Base-by-base conservation (phyloP, 176 grass and related monocot genomes). In the Oryza longistaminata region DNA sequence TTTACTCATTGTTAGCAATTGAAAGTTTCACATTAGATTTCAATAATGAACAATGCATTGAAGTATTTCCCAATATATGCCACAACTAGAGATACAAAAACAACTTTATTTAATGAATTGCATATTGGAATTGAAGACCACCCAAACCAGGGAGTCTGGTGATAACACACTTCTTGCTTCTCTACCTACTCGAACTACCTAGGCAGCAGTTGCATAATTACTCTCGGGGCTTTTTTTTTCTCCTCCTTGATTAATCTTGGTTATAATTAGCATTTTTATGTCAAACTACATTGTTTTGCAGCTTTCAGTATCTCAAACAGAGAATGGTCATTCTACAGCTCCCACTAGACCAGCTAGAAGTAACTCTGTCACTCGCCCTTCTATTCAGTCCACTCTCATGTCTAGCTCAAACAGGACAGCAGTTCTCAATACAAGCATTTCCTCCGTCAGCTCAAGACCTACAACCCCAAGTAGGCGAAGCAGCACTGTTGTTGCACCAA, bases 221-320 rank as follows among this genome's bases (percentile, higher is more conserved):
- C 27, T 65, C 19, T 72, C n/a, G n/a, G 19, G 68, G 55, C 25
- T 37, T 16, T 22, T 77, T 77, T 16, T 21, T 86, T 60, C 65
- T 42, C 6, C 65, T 42, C 6, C 22, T 16, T 27, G 13, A 24
- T 5, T 27, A 55, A 52, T 11, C 25, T 33, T 12, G 11, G 37
- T 15, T 35, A 40, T 50, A 65, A 66, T 40, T 60, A 89, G 17
- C 17, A 42, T 19, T 81, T 80, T 11, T 43, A 45, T 39, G 14
- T 53, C 21, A 33, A 70, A 43, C 14, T 34, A 77, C 53, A 62
- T 78, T 80, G 34, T 62, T 64, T 83, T 87, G 82, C 90, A 99
- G 96, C 93, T 99, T 84, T 95, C 90, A 61, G 26, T 77, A 73
- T 90, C 91, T 67, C 94, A 97, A 92, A 84, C 89, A 58, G 96